Evolutionary conservation across 371 early-diverging fungal species (phyloP).

Genomic region (Zancudomyces culisetae): DNA sequence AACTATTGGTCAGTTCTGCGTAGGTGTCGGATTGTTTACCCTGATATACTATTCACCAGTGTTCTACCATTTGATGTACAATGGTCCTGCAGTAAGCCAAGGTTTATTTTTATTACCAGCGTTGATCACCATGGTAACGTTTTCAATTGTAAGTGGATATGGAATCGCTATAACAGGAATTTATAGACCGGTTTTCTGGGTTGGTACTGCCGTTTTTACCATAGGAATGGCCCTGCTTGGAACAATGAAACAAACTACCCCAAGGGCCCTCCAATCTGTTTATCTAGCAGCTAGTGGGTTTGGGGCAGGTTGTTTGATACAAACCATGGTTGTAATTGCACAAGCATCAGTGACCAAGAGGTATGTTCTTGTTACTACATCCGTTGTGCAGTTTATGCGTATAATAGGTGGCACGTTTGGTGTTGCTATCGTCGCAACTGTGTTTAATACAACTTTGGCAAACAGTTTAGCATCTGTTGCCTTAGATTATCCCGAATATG

Average conservation of each 20-base stretch:
- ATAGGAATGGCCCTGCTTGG: slow-evolving; percentile 22
- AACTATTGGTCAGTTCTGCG: slow-evolving; percentile 14
- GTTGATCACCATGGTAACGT: slow-evolving; percentile 19
- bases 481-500: neutral
- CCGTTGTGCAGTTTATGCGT: slow-evolving; percentile 25
- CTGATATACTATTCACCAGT: slow-evolving; percentile 38
- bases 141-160: slow-evolving; percentile 24
- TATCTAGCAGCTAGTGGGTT: slow-evolving; percentile 30
- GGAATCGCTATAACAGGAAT: slow-evolving; percentile 26
- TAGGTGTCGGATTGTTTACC: slow-evolving; percentile 18
- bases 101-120: slow-evolving; percentile 43
- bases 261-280: slow-evolving; percentile 20
- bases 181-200: slow-evolving; percentile 28
- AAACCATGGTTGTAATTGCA: slow-evolving; percentile 34
- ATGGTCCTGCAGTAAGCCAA: slow-evolving; percentile 28
- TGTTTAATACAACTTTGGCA: slow-evolving; percentile 10
- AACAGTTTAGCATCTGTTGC: neutral
- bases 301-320: slow-evolving; percentile 40
- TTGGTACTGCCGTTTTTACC: slow-evolving; percentile 26
- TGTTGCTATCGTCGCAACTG: slow-evolving; percentile 29
- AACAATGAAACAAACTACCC: slow-evolving; percentile 19
- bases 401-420: slow-evolving; percentile 50
- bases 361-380: slow-evolving; percentile 21
- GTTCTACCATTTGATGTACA: slow-evolving; percentile 36
- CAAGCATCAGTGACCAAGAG: slow-evolving; percentile 30